Evolutionary conservation across 768 basidiomycete genomes (phyloP).

Genomic region (Tricholoma flavovirens): DNA sequence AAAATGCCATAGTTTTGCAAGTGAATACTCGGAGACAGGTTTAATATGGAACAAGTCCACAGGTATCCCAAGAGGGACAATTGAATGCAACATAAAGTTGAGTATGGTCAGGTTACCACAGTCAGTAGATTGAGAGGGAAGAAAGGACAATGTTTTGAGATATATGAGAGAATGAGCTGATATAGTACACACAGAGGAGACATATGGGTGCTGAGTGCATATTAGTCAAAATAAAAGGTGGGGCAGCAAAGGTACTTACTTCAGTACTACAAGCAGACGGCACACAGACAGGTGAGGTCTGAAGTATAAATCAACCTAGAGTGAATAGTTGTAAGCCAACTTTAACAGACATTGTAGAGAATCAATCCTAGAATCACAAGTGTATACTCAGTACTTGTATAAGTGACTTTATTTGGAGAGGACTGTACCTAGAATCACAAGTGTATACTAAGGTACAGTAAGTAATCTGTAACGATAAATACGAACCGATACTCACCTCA

Average conservation of each 20-base stretch:
- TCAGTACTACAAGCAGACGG: background rate
- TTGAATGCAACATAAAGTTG: background rate
- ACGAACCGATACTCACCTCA: too few relatives aligned
- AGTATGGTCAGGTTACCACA: background rate
- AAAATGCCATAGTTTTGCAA: background rate
- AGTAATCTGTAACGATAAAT: too few relatives aligned
- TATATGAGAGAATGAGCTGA: background rate
- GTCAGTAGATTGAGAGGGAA: background rate
- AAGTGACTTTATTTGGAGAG: too few relatives aligned
- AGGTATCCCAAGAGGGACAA: background rate
- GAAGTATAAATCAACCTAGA: background rate
- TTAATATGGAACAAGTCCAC: too few relatives aligned
- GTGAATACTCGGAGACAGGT: too few relatives aligned
- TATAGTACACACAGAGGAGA: background rate
- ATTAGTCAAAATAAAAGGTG: background rate
- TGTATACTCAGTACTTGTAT: too few relatives aligned
- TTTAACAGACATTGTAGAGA: too few relatives aligned
- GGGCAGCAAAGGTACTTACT: background rate
- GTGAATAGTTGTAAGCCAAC: background rate
- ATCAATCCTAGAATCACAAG: too few relatives aligned
- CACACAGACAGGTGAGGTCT: background rate
- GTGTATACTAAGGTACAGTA: too few relatives aligned
- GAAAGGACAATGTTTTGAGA: background rate
- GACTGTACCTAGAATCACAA: too few relatives aligned
- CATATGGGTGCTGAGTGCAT: background rate